Evolutionary conservation across 2,329 filamentous ascomycete species (phyloP).

Genomic region (Aspergillus proliferans): DNA sequence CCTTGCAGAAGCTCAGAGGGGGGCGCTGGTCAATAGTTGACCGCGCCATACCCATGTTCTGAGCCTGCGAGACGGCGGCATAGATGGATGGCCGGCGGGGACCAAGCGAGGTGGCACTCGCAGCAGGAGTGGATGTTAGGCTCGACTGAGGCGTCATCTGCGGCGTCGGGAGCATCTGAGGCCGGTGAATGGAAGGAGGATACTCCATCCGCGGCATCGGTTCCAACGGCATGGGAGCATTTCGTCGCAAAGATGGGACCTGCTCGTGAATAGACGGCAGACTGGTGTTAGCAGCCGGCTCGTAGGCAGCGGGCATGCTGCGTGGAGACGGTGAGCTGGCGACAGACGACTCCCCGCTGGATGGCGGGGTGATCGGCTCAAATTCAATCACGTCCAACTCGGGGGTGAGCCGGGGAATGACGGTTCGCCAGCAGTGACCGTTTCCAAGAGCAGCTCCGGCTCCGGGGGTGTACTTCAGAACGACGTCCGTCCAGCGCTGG

Average conservation of each 20-base stretch:
- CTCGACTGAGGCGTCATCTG: constrained; percentile 54
- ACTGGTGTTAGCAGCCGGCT: constrained; percentile 10
- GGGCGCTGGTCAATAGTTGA: constrained; percentile 50
- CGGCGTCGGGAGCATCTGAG: constrained; percentile 56
- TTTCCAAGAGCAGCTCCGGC: constrained; percentile 33
- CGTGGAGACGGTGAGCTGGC: constrained; percentile 27
- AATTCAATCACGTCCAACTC: constrained; percentile 48
- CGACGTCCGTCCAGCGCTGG: constrained; percentile 88
- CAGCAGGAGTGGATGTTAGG: constrained; percentile 54
- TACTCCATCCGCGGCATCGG: constrained; percentile 40
- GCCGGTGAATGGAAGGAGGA: constrained; percentile 49
- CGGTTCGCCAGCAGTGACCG: constrained; percentile 36
- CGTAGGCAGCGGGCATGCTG: constrained; percentile 11
- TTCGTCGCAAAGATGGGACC: constrained; percentile 24
- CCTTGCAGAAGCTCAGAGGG: constrained; percentile 28
- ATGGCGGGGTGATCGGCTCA: constrained; percentile 24
- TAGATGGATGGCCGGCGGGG: constrained; percentile 53
- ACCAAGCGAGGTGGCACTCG: constrained; percentile 46
- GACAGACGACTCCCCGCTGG: constrained; percentile 19
- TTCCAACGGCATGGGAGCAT: constrained; percentile 45
- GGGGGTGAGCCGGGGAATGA: constrained; percentile 53
- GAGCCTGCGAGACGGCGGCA: constrained; percentile 53
- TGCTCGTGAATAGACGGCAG: constrained; percentile 20
- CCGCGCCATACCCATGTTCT: constrained; percentile 50
- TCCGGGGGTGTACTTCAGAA: constrained; percentile 72